Evolutionary conservation across 306 rosid genomes (phyloP), one percentile per base, ranked within the genome.

Genomic region (Oxytropis ochrocephala): DNA sequence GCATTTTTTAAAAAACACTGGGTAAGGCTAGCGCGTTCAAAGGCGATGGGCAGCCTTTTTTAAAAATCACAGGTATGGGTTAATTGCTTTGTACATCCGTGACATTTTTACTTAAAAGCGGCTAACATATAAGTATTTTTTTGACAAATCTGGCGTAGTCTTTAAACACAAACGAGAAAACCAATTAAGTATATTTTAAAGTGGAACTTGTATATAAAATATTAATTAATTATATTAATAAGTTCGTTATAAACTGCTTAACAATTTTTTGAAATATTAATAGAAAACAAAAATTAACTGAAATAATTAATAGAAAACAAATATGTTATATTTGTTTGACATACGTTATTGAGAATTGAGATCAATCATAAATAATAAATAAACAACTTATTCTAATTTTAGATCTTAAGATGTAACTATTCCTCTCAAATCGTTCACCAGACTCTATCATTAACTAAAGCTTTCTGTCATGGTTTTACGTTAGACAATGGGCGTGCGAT

Each of bases 381-480:
- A 30, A 59, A 4, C 17, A 11, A 16, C 5, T 1, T 5, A n/a
- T 53, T 54, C 42, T 48, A 27, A 36, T 48, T 49, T 53, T 70
- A 54, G 81, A 77, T 70, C 47, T 1, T 8, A 64, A 64, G 77
- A 70, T 77, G 77, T 77, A 64, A 5, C 17, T 38, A 19, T 55
- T 36, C 32, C 73, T 54, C 30, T 54, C 19, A 27, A 70, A 63
- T 64, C 54, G 41, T 70, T 70, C 46, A 44, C 17, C 46, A 35
- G 17, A 11, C 38, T 17, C 9, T 21, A 1, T 43, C 39, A 21
- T 43, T 24, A 14, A 43, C 10, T 19, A 29, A 43, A 32, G 47
- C 11, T 70, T 53, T 27, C 36, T 64, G 11, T 44, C 19, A 13
- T 39, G 27, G 13, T 42, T 12, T 76, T 60, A 30, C 52, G 51